phyloP scores from a whole-genome alignment of 202 grass and related monocot genomes.

The Bolboschoenoplectus hybrid region DNA sequence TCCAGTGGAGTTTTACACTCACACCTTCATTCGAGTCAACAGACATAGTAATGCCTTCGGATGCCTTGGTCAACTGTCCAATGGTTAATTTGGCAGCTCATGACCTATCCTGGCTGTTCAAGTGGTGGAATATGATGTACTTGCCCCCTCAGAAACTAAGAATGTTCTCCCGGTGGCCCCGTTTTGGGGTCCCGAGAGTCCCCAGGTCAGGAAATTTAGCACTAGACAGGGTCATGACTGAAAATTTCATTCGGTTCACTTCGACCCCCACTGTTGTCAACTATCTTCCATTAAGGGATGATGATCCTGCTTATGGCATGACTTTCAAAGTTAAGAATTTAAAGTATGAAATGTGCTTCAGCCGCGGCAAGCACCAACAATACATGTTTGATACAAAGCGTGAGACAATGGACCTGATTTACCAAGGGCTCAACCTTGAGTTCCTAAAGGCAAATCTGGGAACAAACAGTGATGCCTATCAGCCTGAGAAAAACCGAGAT shows the following conservation, averaged over 20 bases:
- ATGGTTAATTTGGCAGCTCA: conserved; percentile 81
- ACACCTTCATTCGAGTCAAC: conserved; percentile 48
- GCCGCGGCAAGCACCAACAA: conserved; percentile 84
- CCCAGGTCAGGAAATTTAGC: conserved; percentile 87
- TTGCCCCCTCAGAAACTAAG: conserved; percentile 93
- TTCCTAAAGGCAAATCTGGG: conserved; percentile 76
- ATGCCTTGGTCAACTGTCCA: conserved; percentile 55
- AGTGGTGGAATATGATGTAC: conserved; percentile 87
- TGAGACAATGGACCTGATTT: conserved; percentile 97
- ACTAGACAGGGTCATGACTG: conserved; percentile 98
- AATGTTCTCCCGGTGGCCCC: conserved; percentile 93
- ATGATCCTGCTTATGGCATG: conserved; percentile 90
- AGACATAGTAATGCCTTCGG: conserved; percentile 29
- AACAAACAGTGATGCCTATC: conserved; percentile 52
- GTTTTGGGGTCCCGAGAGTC: conserved; percentile 89
- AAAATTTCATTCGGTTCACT: conserved; percentile 92
- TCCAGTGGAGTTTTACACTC: conserved; percentile 93
- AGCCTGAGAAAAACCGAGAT: conserved; percentile 65
- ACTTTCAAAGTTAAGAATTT: conserved; percentile 78
- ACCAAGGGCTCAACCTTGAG: conserved; percentile 88
- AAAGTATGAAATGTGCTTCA: conserved; percentile 81
- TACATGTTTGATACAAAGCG: conserved; percentile 94
- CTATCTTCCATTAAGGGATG: conserved; percentile 70
- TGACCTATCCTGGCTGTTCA: conserved; percentile 84
- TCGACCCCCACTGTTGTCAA: conserved; percentile 67